Evolutionary conservation across 163 green algal species (phyloP), one percentile per base, ranked within the genome.

Genomic region (Chlamydomonas reinhardtii): DNA sequence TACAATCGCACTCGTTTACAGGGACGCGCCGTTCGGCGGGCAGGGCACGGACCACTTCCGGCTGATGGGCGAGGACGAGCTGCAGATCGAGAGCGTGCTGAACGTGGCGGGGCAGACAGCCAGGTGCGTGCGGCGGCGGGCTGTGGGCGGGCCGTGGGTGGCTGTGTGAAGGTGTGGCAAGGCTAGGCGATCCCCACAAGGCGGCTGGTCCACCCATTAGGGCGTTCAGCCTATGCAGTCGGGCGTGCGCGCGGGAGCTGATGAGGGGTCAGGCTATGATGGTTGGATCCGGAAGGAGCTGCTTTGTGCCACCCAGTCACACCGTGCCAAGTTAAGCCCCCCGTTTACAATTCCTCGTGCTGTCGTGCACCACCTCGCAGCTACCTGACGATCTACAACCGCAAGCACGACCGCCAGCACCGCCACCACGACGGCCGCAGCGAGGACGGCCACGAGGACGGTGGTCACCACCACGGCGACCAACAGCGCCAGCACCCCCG

Each of bases 51-150:
- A 85, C 68, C 15, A 39, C 68, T 85, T 85, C 34, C 66, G 79
- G 9, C 48, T 85, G 52, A 5, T 85, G 24, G 32, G 31, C 9
- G 31, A 72, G 48, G 69, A 85, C 32, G 79, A 85, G 54, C 54
- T 85, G 79, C 79, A 85, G 25, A 85, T 85, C 20, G 79, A 85
- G 54, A 78, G 68, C 12, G 52, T 85, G 29, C 73, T 77, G 16
- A 1, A 64, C 52, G 68, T 85, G 66, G 31, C 48, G 48, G 48
- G 48, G 48, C 48, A 56, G 48, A 56, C 48, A 14, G 48, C 48
- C 48, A 75, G 19, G 76, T 17, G 3, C 25, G 61, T 17, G 61
- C 24, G 9, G 24, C 19, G 16, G 61, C 24, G 32, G 9, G 61
- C 39, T n/a, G n/a, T n/a, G 20, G 24, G 59, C 12, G n/a, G 3